Evolutionary conservation across 768 basidiomycete species (phyloP).

Genomic region (Trametes gibbosa): DNA sequence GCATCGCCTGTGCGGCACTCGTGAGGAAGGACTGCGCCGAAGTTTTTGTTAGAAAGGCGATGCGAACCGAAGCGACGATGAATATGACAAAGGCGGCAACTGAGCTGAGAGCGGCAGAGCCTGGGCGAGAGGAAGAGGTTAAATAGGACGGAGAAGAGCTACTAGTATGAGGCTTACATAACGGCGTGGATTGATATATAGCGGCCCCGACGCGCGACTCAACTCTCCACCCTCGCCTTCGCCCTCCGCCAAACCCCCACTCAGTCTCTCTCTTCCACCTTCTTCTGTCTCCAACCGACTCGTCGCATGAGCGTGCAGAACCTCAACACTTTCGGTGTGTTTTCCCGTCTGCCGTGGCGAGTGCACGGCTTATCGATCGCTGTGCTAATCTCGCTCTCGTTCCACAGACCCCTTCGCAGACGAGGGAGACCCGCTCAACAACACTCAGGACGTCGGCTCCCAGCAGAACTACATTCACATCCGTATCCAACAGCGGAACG

Average conservation of each 20-base stretch:
- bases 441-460: constrained; percentile 73
- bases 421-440: constrained; percentile 80
- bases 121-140: not conserved
- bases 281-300: constrained; percentile 26
- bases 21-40: not conserved
- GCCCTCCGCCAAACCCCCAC: constrained; percentile 37
- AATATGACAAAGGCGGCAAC: not conserved
- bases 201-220: constrained; percentile 16
- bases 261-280: constrained; percentile 40
- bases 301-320: constrained; percentile 96
- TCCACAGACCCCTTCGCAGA: constrained; percentile 91
- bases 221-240: constrained; percentile 17
- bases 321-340: constrained; percentile 76
- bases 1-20: not conserved
- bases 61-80: not conserved
- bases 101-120: constrained; percentile 1
- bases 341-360: not conserved
- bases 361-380: constrained; percentile 21
- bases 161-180: constrained; percentile 25
- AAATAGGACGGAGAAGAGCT: constrained; percentile 7
- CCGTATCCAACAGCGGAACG: constrained; percentile 99
- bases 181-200: constrained; percentile 17
- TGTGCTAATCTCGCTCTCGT: constrained; percentile 4
- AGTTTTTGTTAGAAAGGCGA: not conserved
- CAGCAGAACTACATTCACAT: constrained; percentile 88